phyloP scores from a whole-genome alignment of 2,329 filamentous ascomycete species.

The Gremmenia infestans region DNA sequence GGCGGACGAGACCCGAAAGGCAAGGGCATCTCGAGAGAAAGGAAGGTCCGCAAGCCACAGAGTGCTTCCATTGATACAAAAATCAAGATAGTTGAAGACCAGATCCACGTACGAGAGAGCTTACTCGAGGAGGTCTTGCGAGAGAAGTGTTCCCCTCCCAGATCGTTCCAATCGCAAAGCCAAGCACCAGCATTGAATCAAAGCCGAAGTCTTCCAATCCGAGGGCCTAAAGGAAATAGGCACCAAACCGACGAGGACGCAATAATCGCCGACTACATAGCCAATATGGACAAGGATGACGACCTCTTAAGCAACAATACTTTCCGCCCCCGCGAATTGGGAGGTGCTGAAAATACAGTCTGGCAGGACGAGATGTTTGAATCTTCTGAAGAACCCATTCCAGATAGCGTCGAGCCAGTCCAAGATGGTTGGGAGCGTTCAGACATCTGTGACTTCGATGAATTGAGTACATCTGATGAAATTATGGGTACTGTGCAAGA shows the following conservation, averaged over 20 bases:
- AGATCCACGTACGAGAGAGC: slow-evolving; percentile 24
- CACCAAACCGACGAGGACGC: slow-evolving; percentile 17
- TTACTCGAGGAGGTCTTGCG: slow-evolving; percentile 22
- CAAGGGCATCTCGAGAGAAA: slow-evolving; percentile 6
- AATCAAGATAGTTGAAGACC: slow-evolving; percentile 28
- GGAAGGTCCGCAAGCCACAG: background rate
- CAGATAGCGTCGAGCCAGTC: background rate
- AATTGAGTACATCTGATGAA: slow-evolving; percentile 46
- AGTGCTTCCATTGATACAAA: slow-evolving; percentile 21
- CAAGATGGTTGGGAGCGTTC: slow-evolving; percentile 38
- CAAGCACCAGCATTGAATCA: background rate
- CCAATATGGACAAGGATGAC: slow-evolving; percentile 32
- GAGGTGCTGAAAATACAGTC: slow-evolving; percentile 39
- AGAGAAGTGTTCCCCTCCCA: background rate
- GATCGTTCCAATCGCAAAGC: background rate
- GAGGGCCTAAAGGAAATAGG: background rate
- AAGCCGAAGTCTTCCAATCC: background rate
- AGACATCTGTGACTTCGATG: slow-evolving; percentile 42
- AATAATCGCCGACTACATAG: slow-evolving; percentile 30
- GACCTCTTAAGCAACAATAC: slow-evolving; percentile 6
- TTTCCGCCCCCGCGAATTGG: slow-evolving; percentile 36
- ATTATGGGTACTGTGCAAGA: slow-evolving; percentile 36
- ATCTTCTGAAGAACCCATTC: slow-evolving; percentile 17
- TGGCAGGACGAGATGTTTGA: slow-evolving; percentile 27
- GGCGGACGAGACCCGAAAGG: slow-evolving; percentile 41